These are phyloP conservation scores for Trichocladium antarcticum DNA, from an alignment of 495 filamentous ascomycete species.

Conservation along the genomic window DNA sequence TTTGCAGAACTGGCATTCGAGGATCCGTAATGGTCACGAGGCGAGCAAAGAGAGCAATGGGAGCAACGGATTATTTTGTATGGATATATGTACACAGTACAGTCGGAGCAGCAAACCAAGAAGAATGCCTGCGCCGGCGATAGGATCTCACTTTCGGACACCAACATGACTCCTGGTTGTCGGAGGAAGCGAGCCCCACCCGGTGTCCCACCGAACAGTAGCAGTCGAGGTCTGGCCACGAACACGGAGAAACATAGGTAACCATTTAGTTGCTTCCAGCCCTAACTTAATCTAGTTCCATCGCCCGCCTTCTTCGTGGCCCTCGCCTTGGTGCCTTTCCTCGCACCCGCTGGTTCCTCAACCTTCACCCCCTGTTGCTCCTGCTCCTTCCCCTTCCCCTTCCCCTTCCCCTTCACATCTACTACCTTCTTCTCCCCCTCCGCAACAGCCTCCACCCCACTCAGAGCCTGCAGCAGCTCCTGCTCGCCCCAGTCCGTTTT, in stretches of 20 bases:
- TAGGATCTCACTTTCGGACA: background rate
- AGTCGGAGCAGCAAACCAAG: background rate
- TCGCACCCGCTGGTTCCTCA: background rate
- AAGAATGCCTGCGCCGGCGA: background rate
- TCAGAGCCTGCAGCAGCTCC: constrained; percentile 31
- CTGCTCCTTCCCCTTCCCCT: constrained; percentile 18
- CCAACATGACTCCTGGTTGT: no score
- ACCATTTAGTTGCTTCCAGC: no score
- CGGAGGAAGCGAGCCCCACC: no score
- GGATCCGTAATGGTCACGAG: no score
- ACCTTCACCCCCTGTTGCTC: background rate
- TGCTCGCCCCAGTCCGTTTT: constrained; percentile 30
- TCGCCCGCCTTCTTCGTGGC: background rate
- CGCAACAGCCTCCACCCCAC: constrained; percentile 15
- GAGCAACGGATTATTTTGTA: constrained; percentile 3
- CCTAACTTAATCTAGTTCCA: constrained; percentile 3
- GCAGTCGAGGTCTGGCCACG: no score
- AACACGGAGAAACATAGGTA: no score
- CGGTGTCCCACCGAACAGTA: no score
- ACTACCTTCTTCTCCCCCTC: background rate
- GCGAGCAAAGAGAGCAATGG: no score
- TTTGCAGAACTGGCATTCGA: no score
- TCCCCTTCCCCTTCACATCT: constrained; percentile 15
- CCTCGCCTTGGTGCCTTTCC: background rate
- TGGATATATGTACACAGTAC: constrained; percentile 3